Base-by-base conservation (phyloP, 1,284 basidiomycete genomes). In the Naganishia sp. region DNA sequence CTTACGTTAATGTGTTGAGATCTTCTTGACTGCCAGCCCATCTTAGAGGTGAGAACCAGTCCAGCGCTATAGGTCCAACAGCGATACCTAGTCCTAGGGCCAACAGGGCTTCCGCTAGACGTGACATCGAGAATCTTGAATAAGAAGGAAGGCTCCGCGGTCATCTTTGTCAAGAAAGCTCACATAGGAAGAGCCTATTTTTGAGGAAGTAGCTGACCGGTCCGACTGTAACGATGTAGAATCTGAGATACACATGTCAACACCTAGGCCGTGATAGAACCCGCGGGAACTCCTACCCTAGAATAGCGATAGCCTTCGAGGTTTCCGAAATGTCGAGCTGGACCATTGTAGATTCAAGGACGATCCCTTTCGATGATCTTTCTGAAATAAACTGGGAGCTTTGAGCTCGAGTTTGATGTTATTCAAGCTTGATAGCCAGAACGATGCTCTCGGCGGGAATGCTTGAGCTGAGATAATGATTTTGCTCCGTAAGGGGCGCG, bases 81-180 rank as follows among this genome's bases (percentile, higher is more conserved):
- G 93, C 89, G 74, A 99, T 90, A 23, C 95, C 95, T 72, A 95
- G 94, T 28, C 94, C 76, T 71, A 95, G 91, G 1, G 95, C 94
- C 83, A 93, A 88, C 70, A 91, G 89, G 1, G 95, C 91, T 83
- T 99, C 95, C 69, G 95, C 95, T 73, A 93, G 85, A 74, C 5
- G 18, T 7, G 17, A 23, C 28, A 28, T 54, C 13, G 13, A 52
- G 28, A 32, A 35, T 6, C 47, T 11, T 49, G 23, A 35, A 28
- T 11, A 9, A 32, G 11, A 15, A n/a, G 3, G 15, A 54, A 54
- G 5, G 32, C 17, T 31, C 32, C 6, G 10, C 6, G 17, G 21
- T 45, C 15, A 17, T 10, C 17, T 28, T 7, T 32, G 18, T 31
- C 9, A 39, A 50, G 21, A 21, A 46, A 11, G 69, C 78, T 68